Evolutionary conservation across 2,329 filamentous ascomycete genomes (phyloP).

Genomic region (Colletotrichum brevisporum): DNA sequence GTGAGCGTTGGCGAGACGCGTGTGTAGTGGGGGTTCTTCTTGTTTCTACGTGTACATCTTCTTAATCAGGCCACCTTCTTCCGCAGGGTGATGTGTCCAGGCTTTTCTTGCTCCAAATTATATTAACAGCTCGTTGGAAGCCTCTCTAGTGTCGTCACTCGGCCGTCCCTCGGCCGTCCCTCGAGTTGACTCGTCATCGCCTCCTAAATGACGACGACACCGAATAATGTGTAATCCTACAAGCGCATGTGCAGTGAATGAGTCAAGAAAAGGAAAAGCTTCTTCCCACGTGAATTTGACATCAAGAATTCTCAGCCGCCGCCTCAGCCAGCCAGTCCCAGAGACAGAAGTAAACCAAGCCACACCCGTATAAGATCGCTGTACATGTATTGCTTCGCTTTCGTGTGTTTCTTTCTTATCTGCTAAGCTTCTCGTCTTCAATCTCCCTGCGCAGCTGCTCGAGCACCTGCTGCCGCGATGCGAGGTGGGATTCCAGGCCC

Average conservation of each 20-base stretch:
- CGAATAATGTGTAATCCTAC: slow-evolving; percentile 24
- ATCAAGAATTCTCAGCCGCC: slow-evolving; percentile 17
- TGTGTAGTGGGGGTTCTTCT: neutral
- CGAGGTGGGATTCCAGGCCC: slow-evolving; percentile 86
- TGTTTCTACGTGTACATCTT: slow-evolving; percentile 22
- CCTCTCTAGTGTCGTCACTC: slow-evolving; percentile 3
- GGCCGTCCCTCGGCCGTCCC: neutral
- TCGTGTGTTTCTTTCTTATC: slow-evolving; percentile 47
- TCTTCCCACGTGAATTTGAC: slow-evolving; percentile 18
- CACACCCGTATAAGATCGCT: slow-evolving; percentile 2
- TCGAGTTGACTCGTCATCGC: neutral
- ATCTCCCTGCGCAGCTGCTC: slow-evolving; percentile 85
- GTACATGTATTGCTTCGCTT: neutral
- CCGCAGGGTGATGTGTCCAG: neutral
- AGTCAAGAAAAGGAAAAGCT: slow-evolving; percentile 23
- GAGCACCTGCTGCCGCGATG: slow-evolving; percentile 80
- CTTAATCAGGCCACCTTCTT: slow-evolving; percentile 7
- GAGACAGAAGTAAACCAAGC: neutral
- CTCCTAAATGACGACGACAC: neutral
- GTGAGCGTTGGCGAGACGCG: slow-evolving; percentile 45
- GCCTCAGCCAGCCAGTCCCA: slow-evolving; percentile 20
- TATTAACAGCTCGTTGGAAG: slow-evolving; percentile 5
- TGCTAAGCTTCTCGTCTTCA: slow-evolving; percentile 83
- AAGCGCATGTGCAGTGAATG: slow-evolving; percentile 23
- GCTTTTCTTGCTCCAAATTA: slow-evolving; percentile 1